Percentiles rank a stretch among this genome's conserved stretches.
These are phyloP conservation scores for Plantago lanceolata DNA, from an alignment of 305 asterid genomes.

Conservation along the genomic window DNA sequence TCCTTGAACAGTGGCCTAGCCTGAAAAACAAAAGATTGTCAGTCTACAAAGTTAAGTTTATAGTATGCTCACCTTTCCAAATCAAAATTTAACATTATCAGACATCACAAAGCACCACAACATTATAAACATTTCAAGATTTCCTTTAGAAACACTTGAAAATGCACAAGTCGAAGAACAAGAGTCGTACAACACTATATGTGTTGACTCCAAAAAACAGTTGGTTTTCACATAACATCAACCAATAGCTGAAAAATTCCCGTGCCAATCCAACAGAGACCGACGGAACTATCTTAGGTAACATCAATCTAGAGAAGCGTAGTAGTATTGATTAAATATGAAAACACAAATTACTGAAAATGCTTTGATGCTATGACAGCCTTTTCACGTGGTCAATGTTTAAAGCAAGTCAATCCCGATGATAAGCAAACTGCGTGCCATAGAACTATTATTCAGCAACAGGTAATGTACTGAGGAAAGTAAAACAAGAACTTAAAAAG, in stretches of 20 bases:
- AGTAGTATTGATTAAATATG: background rate
- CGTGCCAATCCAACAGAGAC: background rate
- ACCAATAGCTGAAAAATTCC: background rate
- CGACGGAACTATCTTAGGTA: background rate
- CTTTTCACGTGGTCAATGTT: background rate
- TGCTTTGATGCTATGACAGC: background rate
- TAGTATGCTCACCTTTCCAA: constrained; percentile 1
- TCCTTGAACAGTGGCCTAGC: constrained; percentile 80
- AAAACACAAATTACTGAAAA: background rate
- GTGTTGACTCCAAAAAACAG: background rate
- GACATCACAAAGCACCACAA: background rate
- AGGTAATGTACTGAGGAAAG: background rate
- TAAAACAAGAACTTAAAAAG: constrained; percentile 2
- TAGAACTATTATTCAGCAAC: background rate
- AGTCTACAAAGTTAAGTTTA: background rate
- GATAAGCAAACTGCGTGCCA: background rate
- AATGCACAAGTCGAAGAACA: background rate
- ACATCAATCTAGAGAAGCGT: background rate
- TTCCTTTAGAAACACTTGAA: background rate
- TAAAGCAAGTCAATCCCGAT: background rate
- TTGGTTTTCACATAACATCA: background rate
- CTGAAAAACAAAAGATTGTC: constrained; percentile 37
- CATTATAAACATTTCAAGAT: background rate
- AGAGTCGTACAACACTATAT: background rate
- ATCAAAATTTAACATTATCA: background rate